Evolutionary conservation across 1,139 yeast genomes (phyloP), one percentile per base, ranked within the genome.

Genomic region (Scheffersomyces titani): DNA sequence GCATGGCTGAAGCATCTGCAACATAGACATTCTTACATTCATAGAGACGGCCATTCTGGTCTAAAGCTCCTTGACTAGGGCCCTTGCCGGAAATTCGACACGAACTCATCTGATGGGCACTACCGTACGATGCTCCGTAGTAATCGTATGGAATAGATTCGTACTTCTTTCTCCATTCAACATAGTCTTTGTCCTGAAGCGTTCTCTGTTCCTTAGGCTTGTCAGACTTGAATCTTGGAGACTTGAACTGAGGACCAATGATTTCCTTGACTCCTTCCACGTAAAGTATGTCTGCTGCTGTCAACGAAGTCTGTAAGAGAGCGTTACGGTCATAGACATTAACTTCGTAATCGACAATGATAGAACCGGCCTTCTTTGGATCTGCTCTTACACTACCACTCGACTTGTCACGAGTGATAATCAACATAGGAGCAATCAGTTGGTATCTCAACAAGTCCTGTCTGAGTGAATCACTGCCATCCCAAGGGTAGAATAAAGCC

Each of bases 21-120:
- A 85, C 81, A 62, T 76, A 82, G 49, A 85, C 75, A 62, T 84
- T 83, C 50, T 73, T 68, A 64, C 86, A 81, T 61, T 85, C 89
- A 65, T 71, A 82, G 46, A 85, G 75, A 55, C 77, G 77, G 7
- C 88, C 89, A 30, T 70, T 73, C 30, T 65, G 66, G 59, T 83
- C 85, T 54, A 80, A 77, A 4, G 87, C 87, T 6, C 86, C 85
- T 57, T 76, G 64, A 11, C 63, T 59, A 11, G 87, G 82, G 11
- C 82, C 81, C 61, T 75, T 74, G 19, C 86, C 84, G 4, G 81
- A 73, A 74, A 85, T 83, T 58, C 88, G 76, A 66, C 88, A 84
- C 2, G 82, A 66, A 55, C 84, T 76, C 88, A 85, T 85, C 68
- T 85, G 89, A 67, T 85, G 89, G 7, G 89, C 89, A 3, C 83